Percentiles rank a stretch among this genome's conserved stretches.
Conservation (phyloP, 495 filamentous ascomycete species). For the Articulospora tetracladia region DNA sequence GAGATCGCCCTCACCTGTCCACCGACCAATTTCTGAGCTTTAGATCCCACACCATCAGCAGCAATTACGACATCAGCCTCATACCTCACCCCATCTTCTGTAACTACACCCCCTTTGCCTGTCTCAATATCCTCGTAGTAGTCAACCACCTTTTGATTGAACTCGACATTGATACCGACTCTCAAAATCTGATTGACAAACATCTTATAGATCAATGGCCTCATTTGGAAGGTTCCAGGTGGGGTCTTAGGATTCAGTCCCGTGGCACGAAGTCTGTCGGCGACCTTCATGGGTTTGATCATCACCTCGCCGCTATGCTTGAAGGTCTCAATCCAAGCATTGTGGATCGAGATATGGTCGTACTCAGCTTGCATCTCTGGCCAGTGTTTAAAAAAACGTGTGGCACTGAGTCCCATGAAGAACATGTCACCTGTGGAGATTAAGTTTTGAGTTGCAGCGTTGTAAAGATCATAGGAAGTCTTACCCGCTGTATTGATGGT, state of each 20-base stretch:
- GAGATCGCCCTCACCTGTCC: conserved; percentile 54
- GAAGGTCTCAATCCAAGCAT: neutral
- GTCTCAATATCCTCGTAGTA: conserved; percentile 57
- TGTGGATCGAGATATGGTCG: neutral
- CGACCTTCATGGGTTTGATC: neutral
- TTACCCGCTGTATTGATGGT: neutral
- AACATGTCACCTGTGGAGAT: neutral
- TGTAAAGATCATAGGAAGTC: too few relatives aligned
- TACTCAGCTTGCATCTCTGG: neutral
- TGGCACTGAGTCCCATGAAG: neutral
- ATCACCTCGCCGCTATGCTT: neutral
- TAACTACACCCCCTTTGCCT: conserved; percentile 35
- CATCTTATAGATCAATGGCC: conserved; percentile 52
- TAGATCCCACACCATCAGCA: conserved; percentile 60
- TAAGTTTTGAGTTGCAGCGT: neutral
- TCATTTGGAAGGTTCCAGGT: conserved; percentile 40
- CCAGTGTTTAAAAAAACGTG: neutral
- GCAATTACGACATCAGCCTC: conserved; percentile 55
- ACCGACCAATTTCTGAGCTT: conserved; percentile 54
- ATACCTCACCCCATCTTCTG: conserved; percentile 46
- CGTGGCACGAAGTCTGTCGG: conserved; percentile 14
- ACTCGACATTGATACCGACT: conserved; percentile 51
- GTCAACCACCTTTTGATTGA: conserved; percentile 51
- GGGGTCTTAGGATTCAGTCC: conserved; percentile 27
- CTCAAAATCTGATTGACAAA: conserved; percentile 52